These are phyloP conservation scores for Tulasnella sp. DNA, from an alignment of 768 basidiomycete species.

Conservation along the genomic window DNA sequence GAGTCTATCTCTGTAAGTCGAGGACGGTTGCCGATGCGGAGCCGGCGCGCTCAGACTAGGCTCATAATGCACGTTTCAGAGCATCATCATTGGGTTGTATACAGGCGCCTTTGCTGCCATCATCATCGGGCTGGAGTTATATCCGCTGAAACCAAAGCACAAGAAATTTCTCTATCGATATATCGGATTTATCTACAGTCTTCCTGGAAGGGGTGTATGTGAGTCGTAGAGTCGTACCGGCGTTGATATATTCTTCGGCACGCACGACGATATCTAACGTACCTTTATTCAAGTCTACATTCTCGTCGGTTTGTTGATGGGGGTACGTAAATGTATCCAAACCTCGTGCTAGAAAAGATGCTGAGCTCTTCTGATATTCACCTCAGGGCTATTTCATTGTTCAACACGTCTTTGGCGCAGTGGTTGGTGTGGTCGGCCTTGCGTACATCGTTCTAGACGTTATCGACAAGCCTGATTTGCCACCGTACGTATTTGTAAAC, in stretches of 20 bases:
- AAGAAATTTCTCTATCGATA: slow-evolving; percentile 35
- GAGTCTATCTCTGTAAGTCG: slow-evolving; percentile 18
- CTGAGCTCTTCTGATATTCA: background rate
- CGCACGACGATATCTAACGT: background rate
- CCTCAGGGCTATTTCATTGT: slow-evolving; percentile 34
- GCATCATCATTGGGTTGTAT: slow-evolving; percentile 38
- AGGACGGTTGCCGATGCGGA: background rate
- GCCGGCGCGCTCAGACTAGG: background rate
- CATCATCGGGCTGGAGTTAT: slow-evolving; percentile 36
- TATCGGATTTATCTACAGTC: slow-evolving; percentile 38
- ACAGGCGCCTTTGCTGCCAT: slow-evolving; percentile 35
- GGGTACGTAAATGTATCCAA: background rate
- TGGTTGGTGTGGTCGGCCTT: slow-evolving; percentile 35
- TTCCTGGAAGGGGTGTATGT: slow-evolving; percentile 38
- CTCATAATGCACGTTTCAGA: slow-evolving; percentile 5
- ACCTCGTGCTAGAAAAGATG: no score
- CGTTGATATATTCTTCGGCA: background rate
- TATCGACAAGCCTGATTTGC: slow-evolving; percentile 35
- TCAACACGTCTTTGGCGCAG: slow-evolving; percentile 36
- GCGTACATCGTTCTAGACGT: slow-evolving; percentile 36
- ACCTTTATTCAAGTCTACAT: background rate
- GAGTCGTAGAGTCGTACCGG: slow-evolving; percentile 29
- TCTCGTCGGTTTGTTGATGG: slow-evolving; percentile 15
- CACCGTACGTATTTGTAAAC: slow-evolving; percentile 32
- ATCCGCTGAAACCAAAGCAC: slow-evolving; percentile 35